phyloP scores from a whole-genome alignment of 2,329 filamentous ascomycete genomes.

The Piedraia hortae region DNA sequence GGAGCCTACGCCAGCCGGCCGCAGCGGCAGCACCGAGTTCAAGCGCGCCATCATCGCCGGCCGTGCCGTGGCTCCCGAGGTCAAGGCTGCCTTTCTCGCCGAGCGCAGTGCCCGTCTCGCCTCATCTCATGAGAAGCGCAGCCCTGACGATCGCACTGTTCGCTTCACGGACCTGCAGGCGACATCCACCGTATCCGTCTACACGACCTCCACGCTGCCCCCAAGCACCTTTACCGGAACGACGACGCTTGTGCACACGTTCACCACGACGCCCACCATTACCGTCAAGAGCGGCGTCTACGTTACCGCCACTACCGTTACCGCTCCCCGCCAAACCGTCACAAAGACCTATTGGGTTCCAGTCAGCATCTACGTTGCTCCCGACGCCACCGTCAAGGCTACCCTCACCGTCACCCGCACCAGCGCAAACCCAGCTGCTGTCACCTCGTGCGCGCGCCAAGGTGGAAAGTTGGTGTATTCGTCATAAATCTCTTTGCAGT shows the following conservation, averaged over 20 bases:
- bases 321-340: slow-evolving; percentile 1
- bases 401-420: slow-evolving; percentile 3
- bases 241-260: slow-evolving; percentile 4
- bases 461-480: slow-evolving; percentile 1
- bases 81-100: slow-evolving; percentile 4
- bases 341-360: slow-evolving; percentile 2
- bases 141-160: slow-evolving; percentile 13
- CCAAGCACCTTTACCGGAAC: slow-evolving; percentile 5
- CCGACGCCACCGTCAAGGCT: slow-evolving; percentile 1
- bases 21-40: slow-evolving; percentile 4
- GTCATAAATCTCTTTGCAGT: too few species aligned
- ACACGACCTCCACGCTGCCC: slow-evolving; percentile 3
- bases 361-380: slow-evolving; percentile 1
- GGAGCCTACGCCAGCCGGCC: slow-evolving; percentile 1
- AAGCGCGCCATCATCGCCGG: slow-evolving; percentile 6
- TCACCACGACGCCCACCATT: slow-evolving; percentile 2
- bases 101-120: slow-evolving; percentile 5
- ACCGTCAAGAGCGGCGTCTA: slow-evolving; percentile 3
- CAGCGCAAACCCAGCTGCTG: slow-evolving; percentile 1
- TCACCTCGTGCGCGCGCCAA: slow-evolving; percentile 1
- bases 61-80: slow-evolving; percentile 3
- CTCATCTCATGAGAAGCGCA: slow-evolving; percentile 11
- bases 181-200: slow-evolving; percentile 6
- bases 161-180: slow-evolving; percentile 10
- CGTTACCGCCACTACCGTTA: slow-evolving; percentile 1